Evolutionary conservation across 257 asterid genomes (phyloP).

Genomic region (Gentiana straminea): DNA sequence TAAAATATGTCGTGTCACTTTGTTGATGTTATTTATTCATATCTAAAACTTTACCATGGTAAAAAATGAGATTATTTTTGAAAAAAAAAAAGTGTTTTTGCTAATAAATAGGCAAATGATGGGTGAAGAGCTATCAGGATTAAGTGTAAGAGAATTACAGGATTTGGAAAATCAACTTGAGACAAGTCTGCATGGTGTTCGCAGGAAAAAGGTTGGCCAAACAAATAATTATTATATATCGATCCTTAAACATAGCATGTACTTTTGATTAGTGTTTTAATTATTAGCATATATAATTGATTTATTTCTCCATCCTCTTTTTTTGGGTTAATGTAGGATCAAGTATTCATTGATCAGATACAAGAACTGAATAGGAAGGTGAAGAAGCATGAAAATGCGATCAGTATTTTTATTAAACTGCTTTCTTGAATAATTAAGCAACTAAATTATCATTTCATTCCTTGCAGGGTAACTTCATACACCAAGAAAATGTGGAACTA

Average conservation of each 20-base stretch:
- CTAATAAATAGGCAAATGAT: slow-evolving; percentile 45
- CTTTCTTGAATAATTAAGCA: slow-evolving; percentile 4
- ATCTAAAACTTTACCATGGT: too few species aligned
- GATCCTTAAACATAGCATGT: background rate
- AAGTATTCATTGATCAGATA: slow-evolving; percentile 43
- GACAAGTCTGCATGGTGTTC: slow-evolving; percentile 49
- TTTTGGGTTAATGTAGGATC: slow-evolving; percentile 36
- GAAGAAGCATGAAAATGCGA: slow-evolving; percentile 7
- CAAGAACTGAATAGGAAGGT: slow-evolving; percentile 59
- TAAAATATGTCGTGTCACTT: too few species aligned
- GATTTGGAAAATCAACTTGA: slow-evolving; percentile 63
- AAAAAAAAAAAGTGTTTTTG: slow-evolving; percentile 4
- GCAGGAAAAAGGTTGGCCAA: slow-evolving; percentile 43
- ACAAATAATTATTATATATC: background rate
- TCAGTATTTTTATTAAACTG: background rate
- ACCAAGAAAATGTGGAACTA: slow-evolving; percentile 59
- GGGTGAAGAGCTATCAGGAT: slow-evolving; percentile 66
- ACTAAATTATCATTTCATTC: slow-evolving; percentile 19
- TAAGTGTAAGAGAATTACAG: slow-evolving; percentile 48
- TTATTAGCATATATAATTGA: slow-evolving; percentile 4
- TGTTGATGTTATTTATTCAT: too few species aligned
- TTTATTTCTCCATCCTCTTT: background rate
- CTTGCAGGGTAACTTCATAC: slow-evolving; percentile 59
- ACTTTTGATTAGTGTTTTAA: background rate
- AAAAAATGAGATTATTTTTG: background rate